phyloP scores from a whole-genome alignment of 2,329 filamentous ascomycete genomes.

The Colletotrichum plurivorum region DNA sequence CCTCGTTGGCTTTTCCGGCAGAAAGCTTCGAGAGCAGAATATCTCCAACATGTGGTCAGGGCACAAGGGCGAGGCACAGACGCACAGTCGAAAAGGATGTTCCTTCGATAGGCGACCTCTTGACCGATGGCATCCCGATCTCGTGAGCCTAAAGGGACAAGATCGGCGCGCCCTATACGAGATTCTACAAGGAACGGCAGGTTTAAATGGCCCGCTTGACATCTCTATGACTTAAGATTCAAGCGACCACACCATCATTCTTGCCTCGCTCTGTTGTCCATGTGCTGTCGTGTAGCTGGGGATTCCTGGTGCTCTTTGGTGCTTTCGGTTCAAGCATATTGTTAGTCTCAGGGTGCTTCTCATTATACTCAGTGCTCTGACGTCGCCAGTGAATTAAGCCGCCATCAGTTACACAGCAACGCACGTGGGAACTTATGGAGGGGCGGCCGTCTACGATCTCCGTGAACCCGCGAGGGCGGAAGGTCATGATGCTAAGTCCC shows the following conservation, averaged over 20 bases:
- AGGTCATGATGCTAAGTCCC: no score
- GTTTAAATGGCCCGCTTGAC: neutral
- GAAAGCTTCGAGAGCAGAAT: conserved; percentile 7
- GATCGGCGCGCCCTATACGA: conserved; percentile 4
- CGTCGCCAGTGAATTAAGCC: no score
- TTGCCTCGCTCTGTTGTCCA: neutral
- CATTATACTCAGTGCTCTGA: no score
- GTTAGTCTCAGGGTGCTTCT: no score
- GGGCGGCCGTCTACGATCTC: no score
- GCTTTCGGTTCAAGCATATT: no score
- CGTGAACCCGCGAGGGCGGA: no score
- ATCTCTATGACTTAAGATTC: neutral
- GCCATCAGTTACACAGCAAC: no score
- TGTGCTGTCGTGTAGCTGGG: neutral
- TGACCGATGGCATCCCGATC: neutral
- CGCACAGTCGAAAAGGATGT: neutral
- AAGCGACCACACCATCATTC: neutral
- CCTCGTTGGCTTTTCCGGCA: neutral
- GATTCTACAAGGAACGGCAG: neutral
- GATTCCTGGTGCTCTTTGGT: no score
- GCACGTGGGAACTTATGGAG: no score
- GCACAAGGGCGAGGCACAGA: neutral
- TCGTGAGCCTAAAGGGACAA: neutral
- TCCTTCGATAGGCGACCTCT: neutral
- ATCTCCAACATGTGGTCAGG: conserved; percentile 11